These are phyloP conservation scores for Zoysia matrella DNA, from an alignment of 202 grass and related monocot species.

Conservation along the genomic window DNA sequence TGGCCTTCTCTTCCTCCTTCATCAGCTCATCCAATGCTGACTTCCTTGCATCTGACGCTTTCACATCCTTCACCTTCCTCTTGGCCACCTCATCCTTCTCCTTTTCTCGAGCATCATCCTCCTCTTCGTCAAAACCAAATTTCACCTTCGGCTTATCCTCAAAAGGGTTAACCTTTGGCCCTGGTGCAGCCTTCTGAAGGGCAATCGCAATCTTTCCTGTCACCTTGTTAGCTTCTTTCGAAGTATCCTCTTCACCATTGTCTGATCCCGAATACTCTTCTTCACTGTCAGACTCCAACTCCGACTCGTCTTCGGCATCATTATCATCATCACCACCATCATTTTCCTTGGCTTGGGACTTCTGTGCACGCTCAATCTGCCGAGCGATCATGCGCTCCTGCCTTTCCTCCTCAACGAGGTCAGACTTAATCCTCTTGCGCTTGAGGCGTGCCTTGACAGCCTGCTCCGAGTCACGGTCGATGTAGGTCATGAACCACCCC, in stretches of 20 bases:
- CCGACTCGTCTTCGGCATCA: not conserved
- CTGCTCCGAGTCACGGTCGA: slow-evolving; percentile 80
- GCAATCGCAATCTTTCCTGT: slow-evolving; percentile 70
- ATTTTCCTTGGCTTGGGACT: slow-evolving; percentile 18
- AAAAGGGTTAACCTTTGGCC: slow-evolving; percentile 50
- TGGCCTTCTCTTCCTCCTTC: slow-evolving; percentile 88
- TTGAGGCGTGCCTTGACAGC: slow-evolving; percentile 80
- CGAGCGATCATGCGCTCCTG: slow-evolving; percentile 74
- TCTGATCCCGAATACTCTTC: slow-evolving; percentile 42
- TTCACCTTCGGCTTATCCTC: slow-evolving; percentile 59
- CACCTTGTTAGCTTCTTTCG: slow-evolving; percentile 24
- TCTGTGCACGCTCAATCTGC: slow-evolving; percentile 79
- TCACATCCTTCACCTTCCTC: slow-evolving; percentile 53
- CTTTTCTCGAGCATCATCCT: slow-evolving; percentile 11
- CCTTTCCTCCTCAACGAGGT: slow-evolving; percentile 78
- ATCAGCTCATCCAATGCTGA: slow-evolving; percentile 84
- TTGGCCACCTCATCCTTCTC: slow-evolving; percentile 39
- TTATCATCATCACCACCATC: not conserved
- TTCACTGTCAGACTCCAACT: not conserved
- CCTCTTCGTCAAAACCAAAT: slow-evolving; percentile 68
- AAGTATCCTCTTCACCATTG: not conserved
- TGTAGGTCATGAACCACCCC: slow-evolving; percentile 91
- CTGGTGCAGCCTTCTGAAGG: slow-evolving; percentile 38
- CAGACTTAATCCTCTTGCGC: slow-evolving; percentile 69
- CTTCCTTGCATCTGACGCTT: slow-evolving; percentile 37